A percentile compares a stretch with the other conserved stretches of the same genome.
phyloP scores from a whole-genome alignment of 768 basidiomycete species.

The Kwoniella pini region DNA sequence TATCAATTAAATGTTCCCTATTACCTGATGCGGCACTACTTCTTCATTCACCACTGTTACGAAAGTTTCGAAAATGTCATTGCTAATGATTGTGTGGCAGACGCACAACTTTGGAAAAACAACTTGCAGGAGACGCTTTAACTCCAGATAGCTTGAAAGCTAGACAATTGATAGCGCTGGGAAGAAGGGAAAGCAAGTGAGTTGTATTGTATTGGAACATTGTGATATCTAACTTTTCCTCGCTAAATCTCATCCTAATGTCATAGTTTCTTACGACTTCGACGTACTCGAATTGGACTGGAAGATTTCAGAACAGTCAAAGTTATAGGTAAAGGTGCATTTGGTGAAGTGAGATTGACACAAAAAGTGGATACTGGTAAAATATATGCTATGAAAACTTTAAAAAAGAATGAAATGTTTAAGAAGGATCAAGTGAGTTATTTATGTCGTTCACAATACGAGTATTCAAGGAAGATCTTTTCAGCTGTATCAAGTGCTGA shows the following conservation, averaged over 20 bases:
- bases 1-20: constrained; percentile 7
- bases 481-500: too few species aligned
- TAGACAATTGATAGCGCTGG: constrained; percentile 48
- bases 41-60: too few species aligned
- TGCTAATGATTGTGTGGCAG: constrained; percentile 14
- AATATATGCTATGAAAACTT: constrained; percentile 98
- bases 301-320: constrained; percentile 95
- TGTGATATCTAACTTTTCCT: too few species aligned
- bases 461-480: neutral
- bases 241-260: neutral
- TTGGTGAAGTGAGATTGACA: constrained; percentile 95
- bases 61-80: neutral
- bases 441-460: neutral
- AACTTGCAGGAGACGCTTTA: constrained; percentile 41
- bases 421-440: constrained; percentile 89
- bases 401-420: constrained; percentile 97
- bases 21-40: neutral
- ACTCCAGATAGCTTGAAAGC: constrained; percentile 50
- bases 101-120: constrained; percentile 49
- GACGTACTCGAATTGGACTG: constrained; percentile 84
- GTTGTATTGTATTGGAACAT: too few species aligned
- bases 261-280: constrained; percentile 79
- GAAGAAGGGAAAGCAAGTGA: constrained; percentile 52
- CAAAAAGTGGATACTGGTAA: constrained; percentile 96
- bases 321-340: constrained; percentile 98